phyloP scores from a whole-genome alignment of 2,329 filamentous ascomycete species.

The Calycina herbarum region DNA sequence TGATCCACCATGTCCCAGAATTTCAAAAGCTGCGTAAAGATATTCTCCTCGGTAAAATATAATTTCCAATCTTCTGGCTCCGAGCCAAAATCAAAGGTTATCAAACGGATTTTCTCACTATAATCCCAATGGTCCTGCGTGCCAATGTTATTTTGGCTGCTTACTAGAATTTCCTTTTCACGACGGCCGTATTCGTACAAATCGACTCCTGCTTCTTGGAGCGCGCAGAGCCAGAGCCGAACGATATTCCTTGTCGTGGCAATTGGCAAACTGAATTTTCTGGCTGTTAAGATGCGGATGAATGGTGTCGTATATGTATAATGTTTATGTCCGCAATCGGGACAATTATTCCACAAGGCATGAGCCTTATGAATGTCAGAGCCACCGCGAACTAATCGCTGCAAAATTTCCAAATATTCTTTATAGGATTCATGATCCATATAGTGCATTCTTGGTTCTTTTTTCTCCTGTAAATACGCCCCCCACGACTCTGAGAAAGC shows the following conservation, averaged over 20 bases:
- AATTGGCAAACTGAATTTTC: no score
- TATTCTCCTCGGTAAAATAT: slow-evolving; percentile 4
- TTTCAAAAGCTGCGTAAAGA: background rate
- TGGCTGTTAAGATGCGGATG: no score
- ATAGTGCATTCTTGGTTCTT: no score
- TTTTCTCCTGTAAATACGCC: no score
- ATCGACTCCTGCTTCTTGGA: background rate
- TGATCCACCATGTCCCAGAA: slow-evolving; percentile 17
- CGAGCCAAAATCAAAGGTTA: slow-evolving; percentile 1
- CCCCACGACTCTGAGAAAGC: background rate
- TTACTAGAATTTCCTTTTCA: background rate
- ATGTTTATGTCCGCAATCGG: background rate
- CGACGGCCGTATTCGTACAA: background rate
- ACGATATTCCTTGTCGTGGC: background rate
- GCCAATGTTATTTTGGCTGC: background rate
- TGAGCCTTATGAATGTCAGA: background rate
- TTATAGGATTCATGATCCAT: background rate
- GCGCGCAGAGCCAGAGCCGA: background rate
- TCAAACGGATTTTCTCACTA: background rate
- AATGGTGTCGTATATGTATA: no score
- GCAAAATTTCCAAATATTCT: background rate
- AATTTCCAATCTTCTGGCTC: slow-evolving; percentile 11
- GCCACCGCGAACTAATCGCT: background rate
- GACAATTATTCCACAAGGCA: background rate
- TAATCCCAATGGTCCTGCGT: no score